These are phyloP conservation scores for Sporobolomyces pararoseus DNA, from an alignment of 768 basidiomycete species.

Conservation along the genomic window DNA sequence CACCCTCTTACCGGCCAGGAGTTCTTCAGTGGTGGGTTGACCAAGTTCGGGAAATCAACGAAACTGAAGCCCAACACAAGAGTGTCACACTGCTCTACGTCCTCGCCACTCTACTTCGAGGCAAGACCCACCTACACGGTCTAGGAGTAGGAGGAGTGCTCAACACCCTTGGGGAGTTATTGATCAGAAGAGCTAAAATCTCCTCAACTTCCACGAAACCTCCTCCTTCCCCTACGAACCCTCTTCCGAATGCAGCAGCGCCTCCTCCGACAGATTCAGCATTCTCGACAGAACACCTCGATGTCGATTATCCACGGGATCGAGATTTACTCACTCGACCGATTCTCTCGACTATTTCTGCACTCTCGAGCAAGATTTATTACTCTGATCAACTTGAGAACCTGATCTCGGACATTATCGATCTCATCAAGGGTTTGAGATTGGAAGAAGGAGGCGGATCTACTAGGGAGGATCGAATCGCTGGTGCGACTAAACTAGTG, in stretches of 20 bases:
- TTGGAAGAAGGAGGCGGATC: neutral
- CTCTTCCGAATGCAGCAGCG: neutral
- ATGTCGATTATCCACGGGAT: constrained; percentile 1
- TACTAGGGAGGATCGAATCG: constrained; percentile 1
- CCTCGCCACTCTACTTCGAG: constrained; percentile 8
- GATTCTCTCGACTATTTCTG: constrained; percentile 6
- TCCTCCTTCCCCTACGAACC: too few relatives aligned
- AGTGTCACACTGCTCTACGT: constrained; percentile 19
- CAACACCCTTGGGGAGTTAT: constrained; percentile 14
- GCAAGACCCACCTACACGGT: constrained; percentile 10
- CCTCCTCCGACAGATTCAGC: neutral
- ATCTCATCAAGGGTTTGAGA: constrained; percentile 1
- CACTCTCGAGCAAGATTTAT: constrained; percentile 20
- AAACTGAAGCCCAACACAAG: constrained; percentile 10
- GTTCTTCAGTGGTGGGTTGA: constrained; percentile 34
- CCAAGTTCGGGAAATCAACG: constrained; percentile 31
- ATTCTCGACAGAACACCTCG: neutral
- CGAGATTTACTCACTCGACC: constrained; percentile 11
- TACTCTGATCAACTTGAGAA: constrained; percentile 31
- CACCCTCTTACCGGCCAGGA: constrained; percentile 3
- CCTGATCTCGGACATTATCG: constrained; percentile 17
- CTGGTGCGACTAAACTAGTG: constrained; percentile 10
- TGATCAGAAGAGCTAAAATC: constrained; percentile 17
- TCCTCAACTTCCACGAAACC: neutral
- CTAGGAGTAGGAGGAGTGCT: neutral